A percentile compares a stretch with the other conserved stretches of the same genome.
Evolutionary conservation across 345 rosid genomes (phyloP).

Genomic region (Adansonia digitata): DNA sequence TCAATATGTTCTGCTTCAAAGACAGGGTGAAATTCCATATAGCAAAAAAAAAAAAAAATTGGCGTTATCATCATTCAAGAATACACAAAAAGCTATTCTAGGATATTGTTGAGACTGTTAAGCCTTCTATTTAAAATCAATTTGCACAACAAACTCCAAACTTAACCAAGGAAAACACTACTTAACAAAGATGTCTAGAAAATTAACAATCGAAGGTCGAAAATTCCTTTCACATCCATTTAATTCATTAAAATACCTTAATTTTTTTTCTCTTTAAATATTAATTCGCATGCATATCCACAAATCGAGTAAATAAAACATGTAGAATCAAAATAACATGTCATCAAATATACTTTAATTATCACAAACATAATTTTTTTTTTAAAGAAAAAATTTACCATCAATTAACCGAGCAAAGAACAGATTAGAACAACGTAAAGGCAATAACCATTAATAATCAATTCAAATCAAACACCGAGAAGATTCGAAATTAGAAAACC

Average conservation of each 20-base stretch:
- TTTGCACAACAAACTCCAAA: background rate
- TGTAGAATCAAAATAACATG: background rate
- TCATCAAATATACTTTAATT: background rate
- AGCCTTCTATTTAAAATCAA: background rate
- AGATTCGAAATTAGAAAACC: background rate
- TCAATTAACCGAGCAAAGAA: background rate
- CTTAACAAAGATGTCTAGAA: background rate
- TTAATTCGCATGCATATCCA: background rate
- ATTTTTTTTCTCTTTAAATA: background rate
- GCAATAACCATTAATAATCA: background rate
- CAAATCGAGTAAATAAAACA: background rate
- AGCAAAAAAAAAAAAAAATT: background rate
- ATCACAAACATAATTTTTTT: background rate
- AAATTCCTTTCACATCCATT: background rate
- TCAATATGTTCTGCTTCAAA: background rate
- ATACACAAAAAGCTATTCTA: background rate
- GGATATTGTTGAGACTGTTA: background rate
- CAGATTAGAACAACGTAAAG: background rate
- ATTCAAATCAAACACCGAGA: background rate
- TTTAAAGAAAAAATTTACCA: background rate
- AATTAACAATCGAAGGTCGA: background rate
- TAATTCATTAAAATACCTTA: constrained; percentile 1
- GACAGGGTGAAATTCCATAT: background rate
- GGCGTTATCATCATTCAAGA: background rate
- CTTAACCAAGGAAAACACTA: background rate